Base-by-base conservation (phyloP, 345 rosid genomes). In the Melaleuca quinquenervia region DNA sequence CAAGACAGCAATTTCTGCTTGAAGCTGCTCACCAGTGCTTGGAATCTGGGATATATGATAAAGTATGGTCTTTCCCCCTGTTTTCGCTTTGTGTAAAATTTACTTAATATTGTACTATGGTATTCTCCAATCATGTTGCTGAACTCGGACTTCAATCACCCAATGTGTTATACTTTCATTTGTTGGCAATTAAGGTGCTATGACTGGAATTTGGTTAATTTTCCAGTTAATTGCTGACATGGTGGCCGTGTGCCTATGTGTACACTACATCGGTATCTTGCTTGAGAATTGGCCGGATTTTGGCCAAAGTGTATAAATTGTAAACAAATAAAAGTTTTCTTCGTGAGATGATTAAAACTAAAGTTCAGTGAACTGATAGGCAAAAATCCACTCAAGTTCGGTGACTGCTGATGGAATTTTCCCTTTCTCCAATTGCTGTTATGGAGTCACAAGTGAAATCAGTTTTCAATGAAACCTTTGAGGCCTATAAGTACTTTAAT, bases 21-120 rank as follows among this genome's bases (percentile, higher is more conserved):
- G 98, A 94, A 90, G 98, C 97, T 91, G 96, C 99, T 86, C 91
- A 88, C 84, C 98, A 93, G 84, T 94, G 98, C 90, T 95, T 90
- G 88, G 98, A 96, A 87, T 90, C 99, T 89, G 99, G 97, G 85
- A 92, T 96, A n/a, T 95, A 94, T 86, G 99, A 97, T 86, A 93
- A 95, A 89, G 99, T 96, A 93, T 89, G 64, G 87, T 88, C 83
- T 87, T 87, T 89, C 78, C 51, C 56, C 26, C 85, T 26, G 16
- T 21, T 27, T 16, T 54, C n/a, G 36, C 26, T 58, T 82, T n/a
- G 18, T n/a, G 83, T 82, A 45, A 82, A 48, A 48, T 82, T 82
- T 50, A 13, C 15, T 82, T 82, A n/a, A 70, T 70, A 18, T 4
- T 70, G 78, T 45, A 32, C 78, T 32, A 20, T 70, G 26, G 78